A percentile compares a stretch with the other conserved stretches of the same genome.
Conservation (phyloP, 2,329 filamentous ascomycete species). For the Zopfia rhizophila region DNA sequence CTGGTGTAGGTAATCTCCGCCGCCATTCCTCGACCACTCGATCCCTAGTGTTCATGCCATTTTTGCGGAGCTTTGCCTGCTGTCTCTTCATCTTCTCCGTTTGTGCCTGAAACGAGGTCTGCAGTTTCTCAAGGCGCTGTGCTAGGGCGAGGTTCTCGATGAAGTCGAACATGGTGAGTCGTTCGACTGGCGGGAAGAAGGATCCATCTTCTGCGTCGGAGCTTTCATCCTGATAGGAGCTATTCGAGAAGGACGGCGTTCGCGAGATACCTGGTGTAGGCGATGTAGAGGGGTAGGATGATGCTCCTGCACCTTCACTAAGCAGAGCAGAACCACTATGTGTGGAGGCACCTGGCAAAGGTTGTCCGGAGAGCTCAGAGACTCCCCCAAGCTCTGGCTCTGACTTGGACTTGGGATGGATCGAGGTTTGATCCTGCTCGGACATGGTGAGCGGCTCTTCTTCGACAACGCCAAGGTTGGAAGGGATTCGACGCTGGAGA, state of each 20-base stretch:
- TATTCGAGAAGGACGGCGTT: slow-evolving; percentile 83
- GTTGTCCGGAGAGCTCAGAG: slow-evolving; percentile 34
- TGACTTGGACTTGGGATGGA: slow-evolving; percentile 36
- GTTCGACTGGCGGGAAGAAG: slow-evolving; percentile 83
- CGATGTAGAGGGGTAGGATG: slow-evolving; percentile 53
- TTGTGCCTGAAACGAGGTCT: slow-evolving; percentile 82
- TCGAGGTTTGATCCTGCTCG: slow-evolving; percentile 25
- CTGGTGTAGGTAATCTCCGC: slow-evolving; percentile 82
- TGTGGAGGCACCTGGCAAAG: slow-evolving; percentile 37
- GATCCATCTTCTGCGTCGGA: slow-evolving; percentile 76
- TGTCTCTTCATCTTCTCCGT: slow-evolving; percentile 86
- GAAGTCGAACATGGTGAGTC: slow-evolving; percentile 89
- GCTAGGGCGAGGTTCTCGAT: slow-evolving; percentile 92
- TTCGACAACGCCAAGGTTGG: slow-evolving; percentile 40
- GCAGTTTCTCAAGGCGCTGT: slow-evolving; percentile 89
- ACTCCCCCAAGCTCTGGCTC: slow-evolving; percentile 41
- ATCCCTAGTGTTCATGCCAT: slow-evolving; percentile 81
- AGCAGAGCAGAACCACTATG: slow-evolving; percentile 39
- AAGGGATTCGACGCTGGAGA: slow-evolving; percentile 42
- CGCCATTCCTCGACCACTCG: slow-evolving; percentile 94
- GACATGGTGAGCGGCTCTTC: slow-evolving; percentile 45
- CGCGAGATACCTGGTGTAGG: slow-evolving; percentile 72
- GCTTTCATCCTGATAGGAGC: slow-evolving; percentile 81
- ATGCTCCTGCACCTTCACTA: slow-evolving; percentile 59
- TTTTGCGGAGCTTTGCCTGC: slow-evolving; percentile 80